Evolutionary conservation across 2,329 filamentous ascomycete species (phyloP).

Genomic region (Exophiala dermatitidis): DNA sequence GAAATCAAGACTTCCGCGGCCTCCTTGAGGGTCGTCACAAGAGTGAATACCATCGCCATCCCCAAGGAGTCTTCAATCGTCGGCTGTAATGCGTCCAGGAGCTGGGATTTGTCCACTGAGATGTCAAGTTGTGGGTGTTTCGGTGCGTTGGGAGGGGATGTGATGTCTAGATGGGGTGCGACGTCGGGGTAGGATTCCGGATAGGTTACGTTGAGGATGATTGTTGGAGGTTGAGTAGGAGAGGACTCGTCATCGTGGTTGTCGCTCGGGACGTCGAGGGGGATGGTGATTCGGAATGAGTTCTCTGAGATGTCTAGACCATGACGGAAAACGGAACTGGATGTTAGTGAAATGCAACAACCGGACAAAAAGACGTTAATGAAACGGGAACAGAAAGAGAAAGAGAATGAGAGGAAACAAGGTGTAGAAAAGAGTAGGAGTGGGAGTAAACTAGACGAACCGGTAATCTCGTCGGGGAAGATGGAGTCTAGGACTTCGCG

Average conservation of each 20-base stretch:
- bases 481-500: constrained; percentile 97
- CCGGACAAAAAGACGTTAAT: no score
- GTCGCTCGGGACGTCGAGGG: constrained; percentile 67
- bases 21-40: constrained; percentile 83
- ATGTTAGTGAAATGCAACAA: background rate
- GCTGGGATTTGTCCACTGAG: constrained; percentile 65
- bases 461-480: constrained; percentile 94
- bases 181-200: constrained; percentile 87
- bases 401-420: no score
- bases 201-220: constrained; percentile 80
- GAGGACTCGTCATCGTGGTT: constrained; percentile 45
- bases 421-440: no score
- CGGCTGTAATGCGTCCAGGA: constrained; percentile 64
- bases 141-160: constrained; percentile 61
- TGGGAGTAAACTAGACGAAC: constrained; percentile 39
- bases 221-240: constrained; percentile 54
- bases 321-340: no score
- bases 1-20: constrained; percentile 76
- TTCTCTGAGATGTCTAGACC: constrained; percentile 77
- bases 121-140: constrained; percentile 70
- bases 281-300: constrained; percentile 77
- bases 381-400: no score
- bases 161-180: constrained; percentile 73
- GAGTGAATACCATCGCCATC: constrained; percentile 95
- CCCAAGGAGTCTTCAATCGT: constrained; percentile 87